phyloP scores from a whole-genome alignment of 2,329 filamentous ascomycete species.

The Paraphaeosphaeria minitans region DNA sequence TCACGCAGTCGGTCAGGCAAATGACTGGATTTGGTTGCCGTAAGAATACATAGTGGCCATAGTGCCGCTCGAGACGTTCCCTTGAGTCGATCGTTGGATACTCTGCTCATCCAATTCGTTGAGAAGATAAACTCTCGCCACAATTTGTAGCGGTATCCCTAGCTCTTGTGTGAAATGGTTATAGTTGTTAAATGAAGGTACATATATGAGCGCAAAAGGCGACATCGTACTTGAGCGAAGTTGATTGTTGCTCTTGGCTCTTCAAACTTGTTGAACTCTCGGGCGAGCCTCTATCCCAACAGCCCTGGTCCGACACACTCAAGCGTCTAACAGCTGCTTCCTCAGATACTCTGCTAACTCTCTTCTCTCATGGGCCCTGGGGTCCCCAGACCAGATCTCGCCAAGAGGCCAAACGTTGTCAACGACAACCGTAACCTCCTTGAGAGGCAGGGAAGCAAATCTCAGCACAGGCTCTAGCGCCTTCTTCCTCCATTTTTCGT shows the following conservation, averaged over 20 bases:
- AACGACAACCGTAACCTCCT: background rate
- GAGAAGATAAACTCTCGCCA: too few species aligned
- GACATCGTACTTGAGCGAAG: background rate
- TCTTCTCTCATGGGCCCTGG: background rate
- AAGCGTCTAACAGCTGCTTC: background rate
- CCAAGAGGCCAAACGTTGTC: background rate
- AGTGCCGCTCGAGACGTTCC: background rate
- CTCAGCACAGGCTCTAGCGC: background rate
- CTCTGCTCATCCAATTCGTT: background rate
- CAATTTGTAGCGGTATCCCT: too few species aligned
- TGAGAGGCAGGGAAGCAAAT: background rate
- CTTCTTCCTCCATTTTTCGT: background rate
- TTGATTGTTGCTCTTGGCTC: background rate
- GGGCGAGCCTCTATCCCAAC: background rate
- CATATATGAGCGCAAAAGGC: too few species aligned
- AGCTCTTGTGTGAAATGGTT: too few species aligned
- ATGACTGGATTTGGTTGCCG: background rate
- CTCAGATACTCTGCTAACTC: background rate
- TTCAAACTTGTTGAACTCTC: background rate
- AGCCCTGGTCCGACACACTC: background rate
- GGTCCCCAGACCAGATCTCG: slow-evolving; percentile 2
- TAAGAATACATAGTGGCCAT: background rate
- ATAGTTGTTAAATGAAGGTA: too few species aligned
- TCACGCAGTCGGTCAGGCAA: too few species aligned
- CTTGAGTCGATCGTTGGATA: background rate